Base-by-base conservation (phyloP, 768 basidiomycete species). In the Tricholoma sp. region DNA sequence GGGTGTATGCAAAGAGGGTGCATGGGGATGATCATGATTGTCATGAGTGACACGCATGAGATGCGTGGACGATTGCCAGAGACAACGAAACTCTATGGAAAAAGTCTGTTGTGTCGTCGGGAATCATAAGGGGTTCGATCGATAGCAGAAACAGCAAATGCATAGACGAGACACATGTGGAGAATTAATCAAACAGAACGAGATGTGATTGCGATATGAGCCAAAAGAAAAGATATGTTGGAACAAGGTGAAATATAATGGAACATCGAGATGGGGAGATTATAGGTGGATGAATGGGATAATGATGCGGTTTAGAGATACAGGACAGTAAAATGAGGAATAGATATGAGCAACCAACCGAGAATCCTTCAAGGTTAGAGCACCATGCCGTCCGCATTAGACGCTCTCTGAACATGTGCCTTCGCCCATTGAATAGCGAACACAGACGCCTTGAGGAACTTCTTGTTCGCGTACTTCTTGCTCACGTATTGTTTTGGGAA, bases 381-480 rank as follows among this genome's bases (percentile, higher is more conserved):
- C 58, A 75, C 70, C 78, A 80, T 80, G 48, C 68, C 69, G 63
- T 79, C 78, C 29, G 69, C 64, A 44, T 65, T 63, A 50, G 67
- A 64, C 33, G 72, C 71, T 55, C 65, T 75, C 52, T 65, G 68
- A 63, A 74, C 61, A 67, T 84, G 78, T 39, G 68, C 72, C 62
- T 76, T 81, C 44, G 88, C 87, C 86, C 86, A 89, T 55, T 88
- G 81, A 65, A 89, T 78, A 42, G 89, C 89, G 65, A 85, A 91
- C 37, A 81, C 70, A 17, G 88, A 86, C 31, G 89, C 96, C 72
- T 96, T 93, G 69, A 98, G 84, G 82, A 97, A 98, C 73, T 94
- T 95, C 85, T 95, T 97, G 80, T 91, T 83, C 45, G 93, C 85
- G 72, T 98, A 99, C 77, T 99, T 98, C 79, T 89, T 89, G 83